phyloP scores from a whole-genome alignment of 2,329 filamentous ascomycete genomes.

The Penicillium sp. region DNA sequence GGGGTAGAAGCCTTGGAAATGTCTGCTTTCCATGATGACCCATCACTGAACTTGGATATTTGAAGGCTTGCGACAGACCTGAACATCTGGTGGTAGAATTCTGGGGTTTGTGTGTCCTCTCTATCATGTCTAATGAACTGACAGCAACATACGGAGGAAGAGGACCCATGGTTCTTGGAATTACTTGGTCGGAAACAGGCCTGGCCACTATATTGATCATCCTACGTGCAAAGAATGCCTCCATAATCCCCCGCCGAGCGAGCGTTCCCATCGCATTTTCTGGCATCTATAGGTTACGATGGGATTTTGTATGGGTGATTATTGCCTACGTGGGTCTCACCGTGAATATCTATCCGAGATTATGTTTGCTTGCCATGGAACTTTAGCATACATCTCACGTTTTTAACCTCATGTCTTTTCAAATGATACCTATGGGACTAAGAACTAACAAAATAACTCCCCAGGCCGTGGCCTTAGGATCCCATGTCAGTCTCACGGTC shows the following conservation, averaged over 20 bases:
- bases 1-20: no score
- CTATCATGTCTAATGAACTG: conserved; percentile 5
- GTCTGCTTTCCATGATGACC: no score
- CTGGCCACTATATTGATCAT: conserved; percentile 17
- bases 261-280: conserved; percentile 6
- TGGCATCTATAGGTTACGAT: conserved; percentile 18
- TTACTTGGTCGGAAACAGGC: conserved; percentile 21
- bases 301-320: conserved; percentile 24
- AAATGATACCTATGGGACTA: no score
- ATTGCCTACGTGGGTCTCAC: conserved; percentile 16
- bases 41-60: no score
- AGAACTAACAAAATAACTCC: neutral
- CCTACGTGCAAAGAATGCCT: conserved; percentile 10
- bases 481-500: conserved; percentile 16
- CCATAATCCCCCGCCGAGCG: neutral
- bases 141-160: conserved; percentile 11
- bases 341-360: neutral
- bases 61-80: no score
- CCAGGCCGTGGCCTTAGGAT: conserved; percentile 8
- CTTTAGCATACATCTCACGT: no score
- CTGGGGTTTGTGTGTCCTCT: neutral
- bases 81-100: no score
- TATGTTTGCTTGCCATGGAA: no score
- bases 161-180: conserved; percentile 17
- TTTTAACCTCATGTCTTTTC: no score